These are phyloP conservation scores for Puccinia hordei DNA, from an alignment of 1,284 basidiomycete species.

Conservation along the genomic window DNA sequence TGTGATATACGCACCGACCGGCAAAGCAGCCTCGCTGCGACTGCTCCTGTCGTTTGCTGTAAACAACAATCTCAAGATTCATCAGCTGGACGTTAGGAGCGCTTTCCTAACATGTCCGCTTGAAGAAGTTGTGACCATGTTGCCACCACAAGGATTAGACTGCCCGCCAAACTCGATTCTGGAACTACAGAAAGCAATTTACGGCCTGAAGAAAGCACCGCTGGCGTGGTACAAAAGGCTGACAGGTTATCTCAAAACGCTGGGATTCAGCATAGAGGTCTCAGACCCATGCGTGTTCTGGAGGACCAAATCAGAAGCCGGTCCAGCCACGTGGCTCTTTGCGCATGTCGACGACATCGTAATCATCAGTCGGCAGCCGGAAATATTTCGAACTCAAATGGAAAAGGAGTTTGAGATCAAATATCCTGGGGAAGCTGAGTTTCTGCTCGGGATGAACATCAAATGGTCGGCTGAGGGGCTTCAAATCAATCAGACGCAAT, in stretches of 20 bases:
- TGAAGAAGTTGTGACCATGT: not conserved
- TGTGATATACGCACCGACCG: not conserved
- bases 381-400: not conserved
- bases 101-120: conserved; percentile 14
- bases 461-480: not conserved
- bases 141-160: not conserved
- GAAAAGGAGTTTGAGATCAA: not conserved
- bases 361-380: not conserved
- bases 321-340: not conserved
- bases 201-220: not conserved
- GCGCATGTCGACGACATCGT: not conserved
- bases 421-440: not conserved
- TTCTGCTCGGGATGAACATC: not conserved
- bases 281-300: not conserved
- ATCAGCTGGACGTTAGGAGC: conserved; percentile 12
- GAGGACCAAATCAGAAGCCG: too few relatives aligned
- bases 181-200: not conserved
- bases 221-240: conserved; percentile 14
- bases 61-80: not conserved
- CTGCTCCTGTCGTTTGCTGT: not conserved
- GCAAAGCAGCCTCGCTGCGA: not conserved
- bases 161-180: not conserved
- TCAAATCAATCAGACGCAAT: not conserved
- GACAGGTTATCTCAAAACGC: not conserved
- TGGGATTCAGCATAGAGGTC: not conserved